Conservation (phyloP, 2,329 filamentous ascomycete species). For the Ceratocystis eucalypticola region DNA sequence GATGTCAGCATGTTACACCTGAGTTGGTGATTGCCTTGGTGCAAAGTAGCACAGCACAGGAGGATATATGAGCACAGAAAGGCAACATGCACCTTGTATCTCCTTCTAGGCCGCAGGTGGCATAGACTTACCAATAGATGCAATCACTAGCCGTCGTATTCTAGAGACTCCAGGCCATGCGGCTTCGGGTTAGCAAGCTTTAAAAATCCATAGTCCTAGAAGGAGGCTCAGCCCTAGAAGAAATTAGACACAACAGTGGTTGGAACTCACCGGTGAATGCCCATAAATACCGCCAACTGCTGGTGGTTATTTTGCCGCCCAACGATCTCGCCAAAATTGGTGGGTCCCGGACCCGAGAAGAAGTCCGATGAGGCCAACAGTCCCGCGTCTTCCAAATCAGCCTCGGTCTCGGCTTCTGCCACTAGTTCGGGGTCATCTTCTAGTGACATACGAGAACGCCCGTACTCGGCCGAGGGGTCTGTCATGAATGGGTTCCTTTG, state of each 20-base stretch:
- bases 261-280: conserved; percentile 20
- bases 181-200: background rate
- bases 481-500: background rate
- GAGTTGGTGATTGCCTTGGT: background rate
- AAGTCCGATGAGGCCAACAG: conserved; percentile 8
- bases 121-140: conserved; percentile 19
- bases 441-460: background rate
- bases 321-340: conserved; percentile 16
- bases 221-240: background rate
- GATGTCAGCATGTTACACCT: background rate
- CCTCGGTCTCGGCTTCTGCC: conserved; percentile 10
- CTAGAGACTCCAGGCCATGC: conserved; percentile 6
- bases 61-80: background rate
- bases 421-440: conserved; percentile 8
- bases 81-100: background rate
- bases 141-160: conserved; percentile 19
- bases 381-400: conserved; percentile 9
- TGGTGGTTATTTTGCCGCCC: conserved; percentile 8
- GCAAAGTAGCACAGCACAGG: background rate
- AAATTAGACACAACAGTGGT: background rate
- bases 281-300: conserved; percentile 18
- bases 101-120: background rate
- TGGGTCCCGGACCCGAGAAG: conserved; percentile 10
- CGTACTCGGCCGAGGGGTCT: background rate
- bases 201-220: background rate